These are phyloP conservation scores for Komagataella mondaviorum DNA, from an alignment of 805 yeast genomes.

Conservation along the genomic window DNA sequence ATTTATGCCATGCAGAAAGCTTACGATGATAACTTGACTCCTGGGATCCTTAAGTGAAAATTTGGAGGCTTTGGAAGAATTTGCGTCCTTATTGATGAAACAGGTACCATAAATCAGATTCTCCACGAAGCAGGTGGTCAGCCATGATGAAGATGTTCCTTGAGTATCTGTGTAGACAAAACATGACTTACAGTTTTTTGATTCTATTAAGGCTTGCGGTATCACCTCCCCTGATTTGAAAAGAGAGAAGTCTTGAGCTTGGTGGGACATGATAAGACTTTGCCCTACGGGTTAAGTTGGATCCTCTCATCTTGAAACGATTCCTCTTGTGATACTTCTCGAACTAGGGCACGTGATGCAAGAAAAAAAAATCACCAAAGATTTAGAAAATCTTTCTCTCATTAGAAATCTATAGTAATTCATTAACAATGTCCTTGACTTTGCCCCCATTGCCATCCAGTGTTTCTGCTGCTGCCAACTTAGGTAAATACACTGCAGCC, in stretches of 20 bases:
- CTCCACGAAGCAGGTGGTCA: constrained; percentile 41
- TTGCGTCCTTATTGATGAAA: constrained; percentile 17
- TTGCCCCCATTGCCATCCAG: constrained; percentile 43
- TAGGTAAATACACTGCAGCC: constrained; percentile 31
- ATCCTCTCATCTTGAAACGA: neutral
- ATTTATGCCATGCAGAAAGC: constrained; percentile 14
- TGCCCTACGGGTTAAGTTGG: neutral
- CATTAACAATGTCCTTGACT: constrained; percentile 15
- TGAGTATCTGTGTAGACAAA: constrained; percentile 23
- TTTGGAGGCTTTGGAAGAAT: constrained; percentile 1
- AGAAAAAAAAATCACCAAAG: neutral
- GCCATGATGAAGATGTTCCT: constrained; percentile 56
- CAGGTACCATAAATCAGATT: constrained; percentile 31
- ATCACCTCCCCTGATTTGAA: neutral
- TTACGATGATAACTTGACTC: constrained; percentile 22
- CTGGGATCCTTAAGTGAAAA: constrained; percentile 6
- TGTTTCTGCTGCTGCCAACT: constrained; percentile 34
- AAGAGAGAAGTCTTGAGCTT: constrained; percentile 1
- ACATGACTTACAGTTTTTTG: constrained; percentile 5
- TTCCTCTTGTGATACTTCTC: neutral
- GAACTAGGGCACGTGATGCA: neutral
- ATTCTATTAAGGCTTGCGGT: neutral
- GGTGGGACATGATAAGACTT: constrained; percentile 8
- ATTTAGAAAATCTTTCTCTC: neutral
- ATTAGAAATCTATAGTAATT: neutral